Evolutionary conservation across 2,329 filamentous ascomycete species (phyloP).

Genomic region (Pestalotiopsis sp.): DNA sequence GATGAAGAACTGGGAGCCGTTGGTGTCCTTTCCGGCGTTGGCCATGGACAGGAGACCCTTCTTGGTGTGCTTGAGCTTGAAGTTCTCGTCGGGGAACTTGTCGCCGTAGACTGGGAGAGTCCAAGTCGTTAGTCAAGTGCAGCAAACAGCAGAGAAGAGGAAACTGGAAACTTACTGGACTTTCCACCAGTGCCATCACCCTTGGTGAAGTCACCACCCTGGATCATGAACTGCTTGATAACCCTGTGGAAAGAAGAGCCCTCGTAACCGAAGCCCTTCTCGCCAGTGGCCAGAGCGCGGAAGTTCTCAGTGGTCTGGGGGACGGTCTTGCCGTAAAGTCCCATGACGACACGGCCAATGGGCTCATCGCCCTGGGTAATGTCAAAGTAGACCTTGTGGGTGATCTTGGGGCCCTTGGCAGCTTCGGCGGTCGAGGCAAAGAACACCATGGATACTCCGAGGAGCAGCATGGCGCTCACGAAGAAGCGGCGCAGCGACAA

Average conservation of each 20-base stretch:
- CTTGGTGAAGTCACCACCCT: slow-evolving; percentile 85
- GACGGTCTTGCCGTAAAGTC: slow-evolving; percentile 84
- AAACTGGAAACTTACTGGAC: slow-evolving; percentile 63
- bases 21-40: slow-evolving; percentile 82
- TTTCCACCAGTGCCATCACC: slow-evolving; percentile 82
- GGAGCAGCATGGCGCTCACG: slow-evolving; percentile 71
- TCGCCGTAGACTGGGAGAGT: slow-evolving; percentile 67
- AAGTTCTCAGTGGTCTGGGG: slow-evolving; percentile 76
- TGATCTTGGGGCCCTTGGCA: slow-evolving; percentile 89
- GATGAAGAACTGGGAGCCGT: slow-evolving; percentile 90
- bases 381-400: slow-evolving; percentile 91
- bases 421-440: slow-evolving; percentile 75
- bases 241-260: slow-evolving; percentile 85
- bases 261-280: slow-evolving; percentile 84
- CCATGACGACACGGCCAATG: slow-evolving; percentile 75
- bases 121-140: not conserved
- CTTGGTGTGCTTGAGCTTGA: slow-evolving; percentile 91
- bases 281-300: slow-evolving; percentile 78
- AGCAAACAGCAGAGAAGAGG: not conserved
- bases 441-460: slow-evolving; percentile 73
- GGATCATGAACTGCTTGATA: slow-evolving; percentile 90
- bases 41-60: slow-evolving; percentile 83
- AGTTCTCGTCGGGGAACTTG: slow-evolving; percentile 89
- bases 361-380: slow-evolving; percentile 73
- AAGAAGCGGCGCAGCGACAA: slow-evolving; percentile 71